Evolutionary conservation across 805 yeast genomes (phyloP).

Genomic region (Starmerella bacillaris): DNA sequence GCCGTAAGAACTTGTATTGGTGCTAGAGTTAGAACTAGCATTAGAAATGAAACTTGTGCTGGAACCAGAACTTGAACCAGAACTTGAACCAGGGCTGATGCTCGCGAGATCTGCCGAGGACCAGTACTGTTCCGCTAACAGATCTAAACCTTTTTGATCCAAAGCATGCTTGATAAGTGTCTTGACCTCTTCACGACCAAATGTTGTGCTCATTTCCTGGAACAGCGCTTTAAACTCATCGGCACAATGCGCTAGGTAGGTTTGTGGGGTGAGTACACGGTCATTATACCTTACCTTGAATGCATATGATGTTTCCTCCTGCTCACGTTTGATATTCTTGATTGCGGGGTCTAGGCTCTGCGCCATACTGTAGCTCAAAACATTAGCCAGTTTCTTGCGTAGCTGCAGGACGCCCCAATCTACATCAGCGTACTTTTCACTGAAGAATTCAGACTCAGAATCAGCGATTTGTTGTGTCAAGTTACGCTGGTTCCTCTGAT

Average conservation of each 20-base stretch:
- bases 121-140: slow-evolving; percentile 87
- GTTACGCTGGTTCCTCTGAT: slow-evolving; percentile 18
- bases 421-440: slow-evolving; percentile 40
- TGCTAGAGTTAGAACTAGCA: background rate
- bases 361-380: slow-evolving; percentile 83
- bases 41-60: background rate
- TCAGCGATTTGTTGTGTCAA: slow-evolving; percentile 32
- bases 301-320: slow-evolving; percentile 81
- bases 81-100: slow-evolving; percentile 1
- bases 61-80: background rate
- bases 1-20: background rate
- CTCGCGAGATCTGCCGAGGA: slow-evolving; percentile 40
- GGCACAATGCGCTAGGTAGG: slow-evolving; percentile 79
- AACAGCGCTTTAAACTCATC: slow-evolving; percentile 72
- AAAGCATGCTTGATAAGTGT: slow-evolving; percentile 63
- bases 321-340: slow-evolving; percentile 64
- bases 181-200: slow-evolving; percentile 67
- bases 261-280: slow-evolving; percentile 80
- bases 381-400: slow-evolving; percentile 65
- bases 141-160: slow-evolving; percentile 76
- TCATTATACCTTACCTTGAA: slow-evolving; percentile 96
- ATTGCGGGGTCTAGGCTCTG: slow-evolving; percentile 75
- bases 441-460: slow-evolving; percentile 42
- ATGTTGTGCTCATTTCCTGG: slow-evolving; percentile 67
- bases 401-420: slow-evolving; percentile 58